A percentile compares a stretch with the other conserved stretches of the same genome.
Conservation (phyloP, 257 asterid species). For the Verbena officinalis region DNA sequence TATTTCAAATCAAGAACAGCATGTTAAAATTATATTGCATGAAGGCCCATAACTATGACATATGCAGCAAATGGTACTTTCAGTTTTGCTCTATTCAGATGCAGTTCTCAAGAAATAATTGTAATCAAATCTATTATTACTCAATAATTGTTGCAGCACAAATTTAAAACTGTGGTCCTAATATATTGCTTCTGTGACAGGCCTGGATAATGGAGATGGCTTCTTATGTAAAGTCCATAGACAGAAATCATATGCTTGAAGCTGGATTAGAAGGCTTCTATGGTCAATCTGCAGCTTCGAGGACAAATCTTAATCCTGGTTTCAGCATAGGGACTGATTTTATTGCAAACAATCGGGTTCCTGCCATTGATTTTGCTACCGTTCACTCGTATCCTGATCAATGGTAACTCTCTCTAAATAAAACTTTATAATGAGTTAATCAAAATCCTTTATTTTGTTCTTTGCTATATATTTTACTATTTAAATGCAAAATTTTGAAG, state of each 20-base stretch:
- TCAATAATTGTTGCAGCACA: neutral
- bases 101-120: conserved; percentile 12
- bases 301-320: conserved; percentile 55
- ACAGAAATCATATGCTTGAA: conserved; percentile 77
- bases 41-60: neutral
- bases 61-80: neutral
- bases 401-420: conserved; percentile 48
- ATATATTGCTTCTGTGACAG: conserved; percentile 35
- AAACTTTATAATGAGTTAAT: neutral
- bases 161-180: neutral
- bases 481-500: neutral
- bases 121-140: neutral
- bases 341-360: conserved; percentile 67
- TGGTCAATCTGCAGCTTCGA: conserved; percentile 63
- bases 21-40: neutral
- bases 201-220: conserved; percentile 93
- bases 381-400: conserved; percentile 90
- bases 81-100: neutral
- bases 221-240: conserved; percentile 72
- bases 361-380: conserved; percentile 81
- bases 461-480: neutral
- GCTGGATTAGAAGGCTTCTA: conserved; percentile 93
- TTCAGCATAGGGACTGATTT: conserved; percentile 76
- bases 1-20: no score
- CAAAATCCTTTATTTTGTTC: neutral